These are phyloP conservation scores for Hypoxylon lienhwacheense DNA, from an alignment of 495 filamentous ascomycete genomes.

Conservation along the genomic window DNA sequence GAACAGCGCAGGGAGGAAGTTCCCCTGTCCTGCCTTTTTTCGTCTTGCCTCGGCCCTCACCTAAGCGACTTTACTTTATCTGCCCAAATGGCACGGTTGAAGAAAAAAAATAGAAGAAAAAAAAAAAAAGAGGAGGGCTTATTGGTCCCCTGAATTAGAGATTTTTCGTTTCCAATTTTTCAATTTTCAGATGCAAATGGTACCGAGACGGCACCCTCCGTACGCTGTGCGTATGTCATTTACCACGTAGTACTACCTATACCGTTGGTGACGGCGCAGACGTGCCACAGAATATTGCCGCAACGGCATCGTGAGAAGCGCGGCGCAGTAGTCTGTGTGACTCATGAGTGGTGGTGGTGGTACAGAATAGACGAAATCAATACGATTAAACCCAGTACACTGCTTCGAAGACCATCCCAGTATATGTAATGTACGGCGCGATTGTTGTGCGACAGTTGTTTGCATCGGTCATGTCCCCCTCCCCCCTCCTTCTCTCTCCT, in stretches of 20 bases:
- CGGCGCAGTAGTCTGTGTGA: slow-evolving; percentile 28
- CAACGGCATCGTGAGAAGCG: slow-evolving; percentile 28
- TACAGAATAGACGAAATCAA: no score
- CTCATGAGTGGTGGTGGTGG: slow-evolving; percentile 9
- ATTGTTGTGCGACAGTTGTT: slow-evolving; percentile 19
- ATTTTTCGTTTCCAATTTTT: slow-evolving; percentile 2
- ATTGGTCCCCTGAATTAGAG: slow-evolving; percentile 15
- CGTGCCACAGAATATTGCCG: slow-evolving; percentile 12
- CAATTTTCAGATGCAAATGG: no score
- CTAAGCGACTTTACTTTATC: slow-evolving; percentile 5
- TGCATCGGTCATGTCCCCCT: slow-evolving; percentile 2
- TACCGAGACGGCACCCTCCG: not conserved
- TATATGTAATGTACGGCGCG: slow-evolving; percentile 13
- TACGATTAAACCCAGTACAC: not conserved
- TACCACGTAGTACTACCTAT: not conserved
- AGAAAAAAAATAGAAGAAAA: no score
- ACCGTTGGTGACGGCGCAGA: not conserved
- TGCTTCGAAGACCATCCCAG: slow-evolving; percentile 9
- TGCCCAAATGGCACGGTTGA: slow-evolving; percentile 2
- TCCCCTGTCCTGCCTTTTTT: not conserved
- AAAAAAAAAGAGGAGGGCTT: not conserved
- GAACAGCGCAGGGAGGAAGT: not conserved
- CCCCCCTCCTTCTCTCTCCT: no score
- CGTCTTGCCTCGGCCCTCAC: slow-evolving; percentile 3
- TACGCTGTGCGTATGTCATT: not conserved